Evolutionary conservation across 1,139 yeast species (phyloP).

Genomic region (Suhomyces kunorum): DNA sequence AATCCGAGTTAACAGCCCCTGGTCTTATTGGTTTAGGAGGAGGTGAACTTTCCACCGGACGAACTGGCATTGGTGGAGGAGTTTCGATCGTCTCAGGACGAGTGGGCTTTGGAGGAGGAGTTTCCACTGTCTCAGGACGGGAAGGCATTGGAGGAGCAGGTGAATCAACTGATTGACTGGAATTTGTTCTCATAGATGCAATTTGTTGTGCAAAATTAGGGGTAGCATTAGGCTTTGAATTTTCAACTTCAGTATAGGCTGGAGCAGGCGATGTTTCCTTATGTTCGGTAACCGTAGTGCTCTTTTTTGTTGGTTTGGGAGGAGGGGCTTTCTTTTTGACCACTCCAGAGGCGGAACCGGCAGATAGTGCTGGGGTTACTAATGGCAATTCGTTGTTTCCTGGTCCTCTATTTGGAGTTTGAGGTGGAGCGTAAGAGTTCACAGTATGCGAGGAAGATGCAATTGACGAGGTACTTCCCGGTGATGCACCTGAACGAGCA

Average conservation of each 20-base stretch:
- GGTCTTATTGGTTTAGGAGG: slow-evolving; percentile 5
- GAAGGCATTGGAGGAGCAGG: slow-evolving; percentile 6
- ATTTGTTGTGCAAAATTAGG: slow-evolving; percentile 31
- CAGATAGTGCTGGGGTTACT: background rate
- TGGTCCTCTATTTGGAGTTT: background rate
- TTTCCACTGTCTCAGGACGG: slow-evolving; percentile 1
- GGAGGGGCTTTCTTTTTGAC: slow-evolving; percentile 34
- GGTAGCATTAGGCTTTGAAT: slow-evolving; percentile 1
- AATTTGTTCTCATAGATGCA: slow-evolving; percentile 13
- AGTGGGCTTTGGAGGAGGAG: slow-evolving; percentile 2
- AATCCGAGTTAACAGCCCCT: background rate
- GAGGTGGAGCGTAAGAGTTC: slow-evolving; percentile 4
- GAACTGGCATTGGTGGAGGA: slow-evolving; percentile 8
- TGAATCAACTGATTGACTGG: background rate
- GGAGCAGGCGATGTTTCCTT: slow-evolving; percentile 24
- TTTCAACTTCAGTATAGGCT: slow-evolving; percentile 23
- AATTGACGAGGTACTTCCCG: background rate
- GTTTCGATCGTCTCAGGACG: slow-evolving; percentile 1
- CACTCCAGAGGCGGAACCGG: background rate
- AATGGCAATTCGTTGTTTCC: background rate
- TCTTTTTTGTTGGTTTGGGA: slow-evolving; percentile 42
- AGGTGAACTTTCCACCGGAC: background rate
- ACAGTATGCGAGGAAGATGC: background rate
- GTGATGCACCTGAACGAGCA: background rate
- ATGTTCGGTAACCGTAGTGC: slow-evolving; percentile 7